Evolutionary conservation across 768 basidiomycete genomes (phyloP).

Genomic region (Agrocybe praecox): DNA sequence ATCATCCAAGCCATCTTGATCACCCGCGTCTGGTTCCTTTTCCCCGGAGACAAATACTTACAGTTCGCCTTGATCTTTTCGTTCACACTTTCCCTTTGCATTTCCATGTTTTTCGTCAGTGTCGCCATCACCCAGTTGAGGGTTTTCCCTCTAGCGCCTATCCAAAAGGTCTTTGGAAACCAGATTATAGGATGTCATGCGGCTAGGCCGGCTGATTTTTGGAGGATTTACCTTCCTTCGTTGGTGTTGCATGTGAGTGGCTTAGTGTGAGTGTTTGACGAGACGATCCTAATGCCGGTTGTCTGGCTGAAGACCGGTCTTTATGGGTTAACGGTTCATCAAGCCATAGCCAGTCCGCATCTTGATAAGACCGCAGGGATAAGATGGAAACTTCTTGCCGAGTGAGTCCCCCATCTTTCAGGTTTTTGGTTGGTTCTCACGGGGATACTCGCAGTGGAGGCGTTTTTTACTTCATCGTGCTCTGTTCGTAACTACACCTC

Average conservation of each 20-base stretch:
- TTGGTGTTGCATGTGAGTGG: conserved; percentile 36
- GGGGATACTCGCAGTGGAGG: conserved; percentile 34
- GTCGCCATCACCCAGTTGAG: conserved; percentile 6
- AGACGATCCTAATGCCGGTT: too few relatives aligned
- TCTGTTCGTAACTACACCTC: conserved; percentile 26
- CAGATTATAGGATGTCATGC: conserved; percentile 33
- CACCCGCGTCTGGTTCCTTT: conserved; percentile 44
- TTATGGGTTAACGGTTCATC: conserved; percentile 35
- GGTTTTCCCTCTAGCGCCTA: not conserved
- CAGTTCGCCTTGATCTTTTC: conserved; percentile 28
- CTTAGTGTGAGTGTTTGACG: not conserved
- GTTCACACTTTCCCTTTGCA: conserved; percentile 28
- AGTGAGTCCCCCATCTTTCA: conserved; percentile 23
- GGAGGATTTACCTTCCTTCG: conserved; percentile 38
- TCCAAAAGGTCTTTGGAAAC: not conserved
- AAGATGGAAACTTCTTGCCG: conserved; percentile 36
- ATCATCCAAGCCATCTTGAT: conserved; percentile 36
- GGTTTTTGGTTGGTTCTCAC: not conserved
- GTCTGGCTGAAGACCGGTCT: conserved; percentile 25
- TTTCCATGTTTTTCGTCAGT: conserved; percentile 31
- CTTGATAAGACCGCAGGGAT: conserved; percentile 31
- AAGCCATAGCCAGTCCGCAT: conserved; percentile 33
- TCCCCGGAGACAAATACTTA: conserved; percentile 29
- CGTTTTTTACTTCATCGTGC: conserved; percentile 42
- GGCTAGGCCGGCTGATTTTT: conserved; percentile 29